phyloP scores from a whole-genome alignment of 2,329 filamentous ascomycete species.

The Fusarium sp. region DNA sequence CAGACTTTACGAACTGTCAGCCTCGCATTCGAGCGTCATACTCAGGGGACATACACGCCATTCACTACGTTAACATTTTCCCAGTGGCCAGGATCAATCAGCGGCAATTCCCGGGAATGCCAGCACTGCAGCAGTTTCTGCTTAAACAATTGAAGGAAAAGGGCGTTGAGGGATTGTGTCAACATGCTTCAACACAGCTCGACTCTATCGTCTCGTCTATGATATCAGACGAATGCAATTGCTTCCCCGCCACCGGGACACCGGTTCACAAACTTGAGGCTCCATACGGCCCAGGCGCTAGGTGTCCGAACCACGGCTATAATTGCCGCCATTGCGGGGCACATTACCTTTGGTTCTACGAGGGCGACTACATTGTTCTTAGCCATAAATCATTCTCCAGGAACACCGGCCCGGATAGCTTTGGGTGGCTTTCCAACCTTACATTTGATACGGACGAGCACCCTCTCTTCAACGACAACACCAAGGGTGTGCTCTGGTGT shows the following conservation, averaged over 20 bases:
- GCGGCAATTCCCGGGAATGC: background rate
- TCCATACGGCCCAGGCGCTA: background rate
- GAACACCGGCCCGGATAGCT: background rate
- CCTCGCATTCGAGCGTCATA: background rate
- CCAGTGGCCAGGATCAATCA: background rate
- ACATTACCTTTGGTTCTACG: background rate
- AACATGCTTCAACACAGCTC: background rate
- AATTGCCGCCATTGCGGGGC: background rate
- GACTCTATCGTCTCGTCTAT: background rate
- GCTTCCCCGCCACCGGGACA: background rate
- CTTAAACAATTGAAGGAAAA: background rate
- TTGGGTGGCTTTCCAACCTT: slow-evolving; percentile 2
- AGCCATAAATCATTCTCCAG: accelerated
- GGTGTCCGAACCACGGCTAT: background rate
- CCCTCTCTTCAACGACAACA: background rate
- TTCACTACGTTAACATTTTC: accelerated
- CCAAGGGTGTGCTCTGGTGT: slow-evolving; percentile 7
- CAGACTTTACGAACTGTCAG: accelerated
- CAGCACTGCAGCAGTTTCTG: background rate
- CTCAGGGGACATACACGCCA: accelerated
- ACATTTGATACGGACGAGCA: background rate
- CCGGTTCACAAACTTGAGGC: background rate
- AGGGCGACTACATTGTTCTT: background rate
- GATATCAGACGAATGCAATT: background rate
- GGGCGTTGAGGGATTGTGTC: background rate